Evolutionary conservation across 148 eudicot genomes (phyloP), one percentile per base, ranked within the genome.

Genomic region (Selenicereus undatus): DNA sequence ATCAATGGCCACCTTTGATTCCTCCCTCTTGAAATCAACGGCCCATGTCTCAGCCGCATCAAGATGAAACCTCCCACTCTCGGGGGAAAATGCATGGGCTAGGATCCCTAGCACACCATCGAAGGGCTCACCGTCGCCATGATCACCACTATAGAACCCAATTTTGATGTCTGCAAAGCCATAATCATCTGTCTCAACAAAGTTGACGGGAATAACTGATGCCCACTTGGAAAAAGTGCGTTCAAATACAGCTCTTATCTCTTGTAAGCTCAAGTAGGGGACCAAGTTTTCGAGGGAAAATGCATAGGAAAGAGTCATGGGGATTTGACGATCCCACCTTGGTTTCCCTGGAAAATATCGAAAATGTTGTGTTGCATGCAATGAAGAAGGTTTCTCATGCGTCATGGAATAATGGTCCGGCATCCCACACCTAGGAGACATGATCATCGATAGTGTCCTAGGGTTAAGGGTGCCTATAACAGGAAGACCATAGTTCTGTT

Each of bases 1-100:
- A 79, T 94, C 98, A 10, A 94, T 80, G 0, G 98, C 98, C n/a
- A 83, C 86, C 8, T 27, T 16, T 8, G 95, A 87, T 12, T 74
- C 73, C 83, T 91, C 90, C 69, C 8, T 42, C 20, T 76, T 79
- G 27, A 90, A 87, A 79, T 91, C 93, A 22, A 91, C 90, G n/a
- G 93, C 87, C 98, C 97, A 91, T 45, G 75, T 90, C 76, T 94
- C 98, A 22, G 88, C 97, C 13, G 82, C 92, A 36, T 94, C 98
- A 0, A 94, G 92, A 58, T 94, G 98, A 76, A 94, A 87, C 80
- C 90, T 83, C 77, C 98, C 98, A 73, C 82, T 91, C 80, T 91
- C 94, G 0, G 98, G 98, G 29, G 98, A 91, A 78, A 92, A 94
- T 45, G 97, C 91, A 80, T 94, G 98, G 11, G 94, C 98, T 43